Percentiles rank a stretch among this genome's conserved stretches.
These are phyloP conservation scores for Gossypium raimondii DNA, from an alignment of 345 rosid genomes.

Conservation along the genomic window DNA sequence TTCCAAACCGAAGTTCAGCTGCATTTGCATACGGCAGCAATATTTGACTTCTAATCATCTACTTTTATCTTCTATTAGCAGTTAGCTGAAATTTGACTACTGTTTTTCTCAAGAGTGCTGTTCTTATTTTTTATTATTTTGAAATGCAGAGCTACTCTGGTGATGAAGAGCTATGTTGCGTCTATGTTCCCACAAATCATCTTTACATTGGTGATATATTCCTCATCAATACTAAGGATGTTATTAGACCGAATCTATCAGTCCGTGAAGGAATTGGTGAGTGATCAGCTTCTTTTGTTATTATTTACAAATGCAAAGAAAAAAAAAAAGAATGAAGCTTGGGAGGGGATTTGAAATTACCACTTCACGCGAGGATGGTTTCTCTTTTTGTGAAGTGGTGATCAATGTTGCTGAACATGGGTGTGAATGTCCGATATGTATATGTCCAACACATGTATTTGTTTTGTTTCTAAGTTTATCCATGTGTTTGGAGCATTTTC, in stretches of 20 bases:
- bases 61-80: neutral
- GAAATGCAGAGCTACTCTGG: constrained; percentile 70
- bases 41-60: neutral
- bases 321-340: neutral
- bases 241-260: constrained; percentile 88
- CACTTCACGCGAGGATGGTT: neutral
- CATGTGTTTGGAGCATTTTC: too few relatives aligned
- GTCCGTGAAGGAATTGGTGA: constrained; percentile 98
- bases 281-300: constrained; percentile 20
- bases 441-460: too few relatives aligned
- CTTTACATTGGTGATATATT: constrained; percentile 94
- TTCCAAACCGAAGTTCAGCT: neutral
- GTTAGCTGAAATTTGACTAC: neutral
- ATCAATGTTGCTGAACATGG: neutral
- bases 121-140: neutral
- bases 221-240: constrained; percentile 74
- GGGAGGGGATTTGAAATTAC: neutral
- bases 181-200: constrained; percentile 98
- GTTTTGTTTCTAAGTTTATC: too few relatives aligned
- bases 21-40: neutral
- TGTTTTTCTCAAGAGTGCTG: neutral
- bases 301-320: neutral
- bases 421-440: neutral
- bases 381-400: neutral
- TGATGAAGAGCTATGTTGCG: constrained; percentile 93